Percentiles rank a stretch among this genome's conserved stretches.
phyloP scores from a whole-genome alignment of 2,329 filamentous ascomycete genomes.

The Fusarium sp. region DNA sequence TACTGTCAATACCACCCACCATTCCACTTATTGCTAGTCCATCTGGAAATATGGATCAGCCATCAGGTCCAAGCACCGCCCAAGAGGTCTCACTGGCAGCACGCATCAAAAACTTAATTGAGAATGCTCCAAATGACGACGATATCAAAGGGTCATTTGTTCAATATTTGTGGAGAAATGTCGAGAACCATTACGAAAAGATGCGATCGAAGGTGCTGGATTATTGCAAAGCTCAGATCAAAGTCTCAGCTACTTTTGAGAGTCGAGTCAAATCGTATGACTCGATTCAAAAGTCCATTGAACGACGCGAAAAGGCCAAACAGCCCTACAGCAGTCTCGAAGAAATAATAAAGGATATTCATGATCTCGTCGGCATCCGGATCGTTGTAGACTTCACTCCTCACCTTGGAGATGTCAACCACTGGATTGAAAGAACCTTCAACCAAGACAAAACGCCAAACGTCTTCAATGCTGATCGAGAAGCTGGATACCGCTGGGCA shows the following conservation, averaged over 20 bases:
- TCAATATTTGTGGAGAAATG: neutral
- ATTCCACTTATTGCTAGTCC: too few relatives aligned
- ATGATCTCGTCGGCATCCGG: neutral
- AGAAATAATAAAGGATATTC: neutral
- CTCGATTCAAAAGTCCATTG: neutral
- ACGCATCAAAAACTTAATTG: too few relatives aligned
- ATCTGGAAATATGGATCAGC: too few relatives aligned
- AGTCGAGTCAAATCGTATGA: neutral
- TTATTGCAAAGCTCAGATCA: neutral
- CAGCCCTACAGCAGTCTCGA: neutral
- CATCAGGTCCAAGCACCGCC: too few relatives aligned
- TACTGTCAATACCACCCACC: too few relatives aligned
- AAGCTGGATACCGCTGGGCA: neutral
- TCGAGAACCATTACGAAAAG: neutral
- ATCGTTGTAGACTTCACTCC: neutral
- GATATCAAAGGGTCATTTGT: neutral
- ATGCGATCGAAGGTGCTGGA: neutral
- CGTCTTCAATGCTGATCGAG: neutral
- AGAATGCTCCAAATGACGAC: too few relatives aligned
- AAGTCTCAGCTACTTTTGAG: neutral
- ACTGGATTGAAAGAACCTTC: neutral
- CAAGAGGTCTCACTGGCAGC: too few relatives aligned
- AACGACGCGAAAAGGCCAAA: neutral
- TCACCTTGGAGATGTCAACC: neutral
- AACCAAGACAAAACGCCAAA: neutral